These are phyloP conservation scores for Monilinia laxa DNA, from an alignment of 2,329 filamentous ascomycete genomes.

Conservation along the genomic window DNA sequence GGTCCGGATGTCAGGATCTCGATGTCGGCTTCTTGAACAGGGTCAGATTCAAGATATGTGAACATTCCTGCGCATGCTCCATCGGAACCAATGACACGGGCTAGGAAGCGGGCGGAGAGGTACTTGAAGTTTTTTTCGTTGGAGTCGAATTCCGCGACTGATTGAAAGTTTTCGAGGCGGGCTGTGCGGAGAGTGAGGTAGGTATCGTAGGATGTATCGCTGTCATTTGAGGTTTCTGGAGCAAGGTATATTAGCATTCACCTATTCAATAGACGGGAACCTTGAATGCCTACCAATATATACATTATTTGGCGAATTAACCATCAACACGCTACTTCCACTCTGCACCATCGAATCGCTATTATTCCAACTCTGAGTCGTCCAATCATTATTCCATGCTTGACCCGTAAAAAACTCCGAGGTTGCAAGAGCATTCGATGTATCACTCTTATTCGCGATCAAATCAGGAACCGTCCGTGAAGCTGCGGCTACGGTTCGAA, in stretches of 20 bases:
- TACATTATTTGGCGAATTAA: constrained; percentile 38
- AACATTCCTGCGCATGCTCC: constrained; percentile 40
- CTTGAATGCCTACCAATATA: constrained; percentile 34
- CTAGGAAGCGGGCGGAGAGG: constrained; percentile 36
- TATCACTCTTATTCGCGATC: constrained; percentile 25
- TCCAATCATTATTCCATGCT: constrained; percentile 36
- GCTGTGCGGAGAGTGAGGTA: constrained; percentile 39
- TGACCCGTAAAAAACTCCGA: constrained; percentile 32
- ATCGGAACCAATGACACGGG: constrained; percentile 35
- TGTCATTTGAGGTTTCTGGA: constrained; percentile 31
- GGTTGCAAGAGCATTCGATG: constrained; percentile 30
- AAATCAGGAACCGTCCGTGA: constrained; percentile 27
- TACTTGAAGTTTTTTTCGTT: constrained; percentile 35
- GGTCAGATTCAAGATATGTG: constrained; percentile 33
- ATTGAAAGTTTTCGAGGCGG: constrained; percentile 36
- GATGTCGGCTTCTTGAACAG: constrained; percentile 39
- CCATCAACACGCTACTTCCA: constrained; percentile 33
- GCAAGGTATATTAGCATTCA: neutral
- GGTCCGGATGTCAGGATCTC: constrained; percentile 39
- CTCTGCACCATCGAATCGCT: constrained; percentile 28
- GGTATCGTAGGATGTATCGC: constrained; percentile 30
- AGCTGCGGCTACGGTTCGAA: constrained; percentile 29
- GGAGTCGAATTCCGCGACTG: constrained; percentile 37
- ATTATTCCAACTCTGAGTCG: constrained; percentile 38
- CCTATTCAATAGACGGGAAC: neutral